phyloP scores from a whole-genome alignment of 805 yeast species.

The Monosporozyma siamensis region DNA sequence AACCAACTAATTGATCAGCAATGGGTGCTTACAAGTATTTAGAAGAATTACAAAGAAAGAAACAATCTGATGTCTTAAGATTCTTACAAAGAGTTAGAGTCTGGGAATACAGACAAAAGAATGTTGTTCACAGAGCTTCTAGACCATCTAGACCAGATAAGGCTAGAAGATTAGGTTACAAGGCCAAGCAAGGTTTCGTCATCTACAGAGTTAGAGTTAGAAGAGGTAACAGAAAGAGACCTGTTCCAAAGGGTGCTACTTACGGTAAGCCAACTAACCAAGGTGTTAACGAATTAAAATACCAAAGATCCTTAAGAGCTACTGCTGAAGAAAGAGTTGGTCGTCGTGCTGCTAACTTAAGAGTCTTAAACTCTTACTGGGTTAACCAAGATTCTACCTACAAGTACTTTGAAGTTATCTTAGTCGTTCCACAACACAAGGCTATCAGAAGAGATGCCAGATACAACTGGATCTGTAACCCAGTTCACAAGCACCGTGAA shows the following conservation, averaged over 20 bases:
- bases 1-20: slow-evolving; percentile 24
- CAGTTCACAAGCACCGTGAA: slow-evolving; percentile 99
- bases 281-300: slow-evolving; percentile 98
- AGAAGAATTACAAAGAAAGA: slow-evolving; percentile 99
- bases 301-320: slow-evolving; percentile 96
- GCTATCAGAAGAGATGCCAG: slow-evolving; percentile 98
- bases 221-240: slow-evolving; percentile 99
- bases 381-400: slow-evolving; percentile 98
- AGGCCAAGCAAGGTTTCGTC: slow-evolving; percentile 99
- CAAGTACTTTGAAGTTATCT: slow-evolving; percentile 98
- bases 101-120: slow-evolving; percentile 99
- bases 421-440: slow-evolving; percentile 95
- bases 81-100: slow-evolving; percentile 99
- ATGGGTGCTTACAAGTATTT: slow-evolving; percentile 99
- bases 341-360: slow-evolving; percentile 96
- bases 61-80: slow-evolving; percentile 99
- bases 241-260: slow-evolving; percentile 99
- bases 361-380: slow-evolving; percentile 99
- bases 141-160: slow-evolving; percentile 99
- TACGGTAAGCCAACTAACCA: slow-evolving; percentile 99
- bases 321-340: slow-evolving; percentile 99
- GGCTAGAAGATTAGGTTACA: slow-evolving; percentile 99
- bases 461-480: slow-evolving; percentile 99
- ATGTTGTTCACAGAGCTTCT: slow-evolving; percentile 96
- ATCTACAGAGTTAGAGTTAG: slow-evolving; percentile 98